Percentiles rank a stretch among this genome's conserved stretches.
phyloP scores from a whole-genome alignment of 352 stramenopile species.

The Globisporangium polare region DNA sequence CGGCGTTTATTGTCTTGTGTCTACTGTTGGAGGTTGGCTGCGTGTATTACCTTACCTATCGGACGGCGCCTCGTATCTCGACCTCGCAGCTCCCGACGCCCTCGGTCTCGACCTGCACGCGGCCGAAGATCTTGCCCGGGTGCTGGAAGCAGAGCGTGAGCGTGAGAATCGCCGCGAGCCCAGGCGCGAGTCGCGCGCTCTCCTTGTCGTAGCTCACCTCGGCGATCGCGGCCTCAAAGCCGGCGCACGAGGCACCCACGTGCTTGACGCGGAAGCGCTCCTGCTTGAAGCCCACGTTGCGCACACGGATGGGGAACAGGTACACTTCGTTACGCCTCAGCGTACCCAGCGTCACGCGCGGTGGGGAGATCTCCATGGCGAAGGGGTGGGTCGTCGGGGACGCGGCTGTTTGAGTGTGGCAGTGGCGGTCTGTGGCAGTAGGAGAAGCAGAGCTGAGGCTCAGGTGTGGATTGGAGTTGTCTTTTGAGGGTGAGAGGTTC shows the following conservation, averaged over 20 bases:
- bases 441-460: not conserved
- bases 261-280: constrained; percentile 64
- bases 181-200: constrained; percentile 43
- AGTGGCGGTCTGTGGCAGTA: not conserved
- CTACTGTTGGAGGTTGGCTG: not conserved
- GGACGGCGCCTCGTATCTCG: constrained; percentile 44
- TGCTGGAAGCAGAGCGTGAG: constrained; percentile 60
- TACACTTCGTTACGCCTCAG: constrained; percentile 52
- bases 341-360: constrained; percentile 31
- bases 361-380: constrained; percentile 57
- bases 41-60: constrained; percentile 14
- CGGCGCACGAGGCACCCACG: constrained; percentile 35
- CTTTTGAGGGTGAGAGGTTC: constrained; percentile 2
- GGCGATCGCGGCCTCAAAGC: constrained; percentile 35
- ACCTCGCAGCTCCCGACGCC: constrained; percentile 40
- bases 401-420: not conserved
- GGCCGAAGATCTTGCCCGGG: constrained; percentile 36
- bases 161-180: constrained; percentile 56
- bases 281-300: constrained; percentile 61
- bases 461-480: not conserved
- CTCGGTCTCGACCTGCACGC: constrained; percentile 52
- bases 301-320: constrained; percentile 57
- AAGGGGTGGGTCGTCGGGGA: constrained; percentile 38
- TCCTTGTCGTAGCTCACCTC: constrained; percentile 61
- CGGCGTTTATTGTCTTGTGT: not conserved